phyloP scores from a whole-genome alignment of 2,329 filamentous ascomycete genomes.

The Colletotrichum agaves region DNA sequence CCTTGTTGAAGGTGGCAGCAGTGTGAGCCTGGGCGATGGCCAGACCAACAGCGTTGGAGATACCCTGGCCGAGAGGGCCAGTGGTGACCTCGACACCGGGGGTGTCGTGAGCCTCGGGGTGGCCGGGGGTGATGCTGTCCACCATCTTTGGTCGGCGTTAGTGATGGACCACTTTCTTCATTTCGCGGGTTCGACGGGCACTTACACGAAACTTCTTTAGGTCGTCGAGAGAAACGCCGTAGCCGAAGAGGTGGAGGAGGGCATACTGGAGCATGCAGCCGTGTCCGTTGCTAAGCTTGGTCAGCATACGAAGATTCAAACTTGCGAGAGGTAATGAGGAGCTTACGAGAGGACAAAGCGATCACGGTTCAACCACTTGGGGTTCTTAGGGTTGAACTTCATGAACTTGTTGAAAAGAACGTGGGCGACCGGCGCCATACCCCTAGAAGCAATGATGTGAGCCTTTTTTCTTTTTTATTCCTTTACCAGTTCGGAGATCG shows the following conservation, averaged over 20 bases:
- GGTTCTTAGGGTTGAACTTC: slow-evolving; percentile 99
- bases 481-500: neutral
- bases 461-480: slow-evolving; percentile 31
- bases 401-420: slow-evolving; percentile 99
- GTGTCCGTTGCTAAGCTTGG: slow-evolving; percentile 83
- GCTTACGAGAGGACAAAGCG: slow-evolving; percentile 99
- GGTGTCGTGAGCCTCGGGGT: slow-evolving; percentile 96
- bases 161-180: neutral
- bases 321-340: neutral
- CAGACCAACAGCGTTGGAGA: slow-evolving; percentile 96
- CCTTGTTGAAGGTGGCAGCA: slow-evolving; percentile 94
- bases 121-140: slow-evolving; percentile 87
- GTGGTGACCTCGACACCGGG: slow-evolving; percentile 98
- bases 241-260: slow-evolving; percentile 96
- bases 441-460: slow-evolving; percentile 58
- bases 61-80: slow-evolving; percentile 96
- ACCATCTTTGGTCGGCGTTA: slow-evolving; percentile 51
- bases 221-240: slow-evolving; percentile 86
- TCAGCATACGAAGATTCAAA: neutral
- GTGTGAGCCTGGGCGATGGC: slow-evolving; percentile 96
- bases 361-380: slow-evolving; percentile 95
- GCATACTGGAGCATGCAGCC: slow-evolving; percentile 99
- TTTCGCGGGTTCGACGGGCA: slow-evolving; percentile 40
- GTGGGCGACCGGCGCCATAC: slow-evolving; percentile 94
- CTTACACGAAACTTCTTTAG: slow-evolving; percentile 96